These are phyloP conservation scores for Pinus taeda DNA, from an alignment of 75 land plant species.

Conservation along the genomic window DNA sequence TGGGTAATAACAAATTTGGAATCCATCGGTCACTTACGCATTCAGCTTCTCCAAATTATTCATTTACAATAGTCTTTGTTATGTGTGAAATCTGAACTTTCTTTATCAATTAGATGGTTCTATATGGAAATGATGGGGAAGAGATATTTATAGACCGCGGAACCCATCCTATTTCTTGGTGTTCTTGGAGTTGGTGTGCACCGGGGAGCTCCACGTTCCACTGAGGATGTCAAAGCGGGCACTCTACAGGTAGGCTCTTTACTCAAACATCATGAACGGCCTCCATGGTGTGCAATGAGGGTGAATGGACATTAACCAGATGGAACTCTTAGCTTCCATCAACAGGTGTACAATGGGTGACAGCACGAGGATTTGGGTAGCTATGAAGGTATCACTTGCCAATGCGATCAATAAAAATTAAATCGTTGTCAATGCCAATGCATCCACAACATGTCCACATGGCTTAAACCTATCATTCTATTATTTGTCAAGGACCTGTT, in stretches of 20 bases:
- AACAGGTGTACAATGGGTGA: constrained; percentile 77
- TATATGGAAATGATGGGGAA: not conserved
- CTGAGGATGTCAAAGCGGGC: constrained; percentile 53
- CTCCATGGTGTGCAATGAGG: constrained; percentile 68
- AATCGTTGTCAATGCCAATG: no score
- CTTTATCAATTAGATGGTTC: no score
- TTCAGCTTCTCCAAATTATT: no score
- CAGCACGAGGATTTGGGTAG: constrained; percentile 72
- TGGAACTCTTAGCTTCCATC: constrained; percentile 39
- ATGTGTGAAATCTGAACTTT: no score
- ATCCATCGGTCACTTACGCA: no score
- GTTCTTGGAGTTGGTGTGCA: constrained; percentile 81
- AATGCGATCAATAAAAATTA: no score
- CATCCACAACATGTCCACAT: no score
- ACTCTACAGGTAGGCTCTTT: constrained; percentile 68
- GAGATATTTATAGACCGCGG: constrained; percentile 85
- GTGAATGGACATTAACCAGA: constrained; percentile 75
- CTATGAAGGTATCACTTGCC: no score
- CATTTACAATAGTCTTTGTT: no score
- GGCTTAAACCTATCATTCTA: no score
- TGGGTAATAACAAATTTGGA: no score
- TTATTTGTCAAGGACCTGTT: no score
- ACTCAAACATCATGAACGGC: constrained; percentile 70
- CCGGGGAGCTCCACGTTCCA: constrained; percentile 75
- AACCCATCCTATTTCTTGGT: constrained; percentile 80